A percentile compares a stretch with the other conserved stretches of the same genome.
phyloP scores from a whole-genome alignment of 108 stramenopile genomes.

The Nitzschia sp. region DNA sequence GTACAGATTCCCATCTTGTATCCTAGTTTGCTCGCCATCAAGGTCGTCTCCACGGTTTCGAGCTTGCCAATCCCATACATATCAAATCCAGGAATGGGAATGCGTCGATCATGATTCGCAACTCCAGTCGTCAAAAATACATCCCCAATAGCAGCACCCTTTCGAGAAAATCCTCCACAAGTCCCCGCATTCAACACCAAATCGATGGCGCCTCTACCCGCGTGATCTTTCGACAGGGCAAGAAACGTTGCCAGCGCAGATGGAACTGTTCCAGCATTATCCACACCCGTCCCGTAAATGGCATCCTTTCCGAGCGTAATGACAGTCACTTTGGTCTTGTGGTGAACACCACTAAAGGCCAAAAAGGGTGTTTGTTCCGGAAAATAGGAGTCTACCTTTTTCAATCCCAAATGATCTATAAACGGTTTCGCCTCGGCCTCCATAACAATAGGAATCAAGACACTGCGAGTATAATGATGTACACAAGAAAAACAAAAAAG shows the following conservation, averaged over 20 bases:
- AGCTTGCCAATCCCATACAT: slow-evolving; percentile 83
- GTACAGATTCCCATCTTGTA: slow-evolving; percentile 91
- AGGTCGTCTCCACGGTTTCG: slow-evolving; percentile 42
- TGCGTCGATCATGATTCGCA: slow-evolving; percentile 95
- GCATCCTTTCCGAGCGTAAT: slow-evolving; percentile 89
- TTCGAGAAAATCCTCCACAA: slow-evolving; percentile 92
- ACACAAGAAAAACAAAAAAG: background rate
- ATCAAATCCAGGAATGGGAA: slow-evolving; percentile 92
- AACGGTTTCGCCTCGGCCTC: slow-evolving; percentile 93
- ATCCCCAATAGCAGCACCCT: slow-evolving; percentile 91
- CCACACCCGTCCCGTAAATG: slow-evolving; percentile 83
- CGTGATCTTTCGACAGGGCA: slow-evolving; percentile 59
- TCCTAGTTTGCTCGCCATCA: slow-evolving; percentile 38
- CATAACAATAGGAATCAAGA: slow-evolving; percentile 92
- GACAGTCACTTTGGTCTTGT: slow-evolving; percentile 83
- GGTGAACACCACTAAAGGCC: slow-evolving; percentile 77
- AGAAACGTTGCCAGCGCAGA: slow-evolving; percentile 81
- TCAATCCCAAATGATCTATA: slow-evolving; percentile 74
- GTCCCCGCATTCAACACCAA: slow-evolving; percentile 95
- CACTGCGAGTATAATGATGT: slow-evolving; percentile 29
- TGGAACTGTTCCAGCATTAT: slow-evolving; percentile 94
- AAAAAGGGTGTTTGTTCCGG: slow-evolving; percentile 77
- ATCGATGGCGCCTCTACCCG: slow-evolving; percentile 43
- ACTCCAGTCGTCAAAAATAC: slow-evolving; percentile 88
- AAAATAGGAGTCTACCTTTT: slow-evolving; percentile 63